These are phyloP conservation scores for Penicillium odoratum DNA, from an alignment of 495 filamentous ascomycete species.

Conservation along the genomic window DNA sequence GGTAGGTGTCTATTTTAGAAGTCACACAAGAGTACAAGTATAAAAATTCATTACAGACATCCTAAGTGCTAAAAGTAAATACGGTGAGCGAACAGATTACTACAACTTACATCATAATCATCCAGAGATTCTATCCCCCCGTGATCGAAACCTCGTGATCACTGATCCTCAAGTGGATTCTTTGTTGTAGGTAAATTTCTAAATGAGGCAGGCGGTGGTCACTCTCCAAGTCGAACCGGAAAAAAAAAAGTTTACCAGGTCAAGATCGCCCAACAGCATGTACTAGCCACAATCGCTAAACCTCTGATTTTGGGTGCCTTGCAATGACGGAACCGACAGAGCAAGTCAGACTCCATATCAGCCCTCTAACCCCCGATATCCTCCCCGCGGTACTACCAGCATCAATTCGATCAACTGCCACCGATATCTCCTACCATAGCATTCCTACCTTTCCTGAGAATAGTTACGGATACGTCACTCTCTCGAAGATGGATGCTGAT, in stretches of 20 bases:
- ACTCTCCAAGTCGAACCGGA: neutral
- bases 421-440: constrained; percentile 80
- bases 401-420: constrained; percentile 62
- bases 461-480: constrained; percentile 82
- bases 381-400: constrained; percentile 66
- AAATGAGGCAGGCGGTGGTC: constrained; percentile 15
- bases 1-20: no score
- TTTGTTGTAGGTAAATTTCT: constrained; percentile 4
- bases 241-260: neutral
- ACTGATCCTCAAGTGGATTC: constrained; percentile 2
- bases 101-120: no score
- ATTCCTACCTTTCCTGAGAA: constrained; percentile 86
- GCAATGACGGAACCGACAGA: constrained; percentile 38
- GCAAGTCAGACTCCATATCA: constrained; percentile 71
- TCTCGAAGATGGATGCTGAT: constrained; percentile 77
- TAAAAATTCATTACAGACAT: no score
- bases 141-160: no score
- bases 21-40: no score
- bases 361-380: constrained; percentile 74
- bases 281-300: neutral
- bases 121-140: no score
- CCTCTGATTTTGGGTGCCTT: neutral
- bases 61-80: no score
- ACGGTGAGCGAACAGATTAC: no score
- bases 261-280: neutral